Conservation (phyloP, 805 yeast genomes). For the Ogataea populi-albae region DNA sequence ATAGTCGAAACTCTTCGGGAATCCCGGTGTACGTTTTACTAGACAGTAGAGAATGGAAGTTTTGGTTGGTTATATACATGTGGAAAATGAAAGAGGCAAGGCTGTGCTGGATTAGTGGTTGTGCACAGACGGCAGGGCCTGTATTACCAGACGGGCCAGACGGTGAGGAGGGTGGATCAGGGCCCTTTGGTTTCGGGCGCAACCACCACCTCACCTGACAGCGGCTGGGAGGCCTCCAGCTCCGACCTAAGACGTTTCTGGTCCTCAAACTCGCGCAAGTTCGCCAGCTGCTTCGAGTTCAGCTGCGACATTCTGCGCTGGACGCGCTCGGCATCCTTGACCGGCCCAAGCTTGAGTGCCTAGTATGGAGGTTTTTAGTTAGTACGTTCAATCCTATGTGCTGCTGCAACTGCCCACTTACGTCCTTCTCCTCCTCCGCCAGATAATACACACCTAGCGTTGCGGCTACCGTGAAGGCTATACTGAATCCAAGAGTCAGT, state of each 20-base stretch:
- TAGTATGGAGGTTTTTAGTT: too few species aligned
- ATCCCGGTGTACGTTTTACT: too few species aligned
- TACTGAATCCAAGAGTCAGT: slow-evolving; percentile 62
- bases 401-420: too few species aligned
- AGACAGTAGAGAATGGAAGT: too few species aligned
- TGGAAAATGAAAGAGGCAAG: too few species aligned
- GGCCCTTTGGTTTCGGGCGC: slow-evolving; percentile 33
- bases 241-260: slow-evolving; percentile 60
- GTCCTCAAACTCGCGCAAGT: slow-evolving; percentile 62
- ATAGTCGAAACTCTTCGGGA: too few species aligned
- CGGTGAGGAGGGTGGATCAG: too few species aligned
- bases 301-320: slow-evolving; percentile 39
- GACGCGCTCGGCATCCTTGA: slow-evolving; percentile 72
- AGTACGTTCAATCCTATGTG: too few species aligned
- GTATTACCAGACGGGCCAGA: too few species aligned
- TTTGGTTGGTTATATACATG: too few species aligned
- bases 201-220: slow-evolving; percentile 48
- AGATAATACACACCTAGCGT: slow-evolving; percentile 67
- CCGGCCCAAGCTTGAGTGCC: slow-evolving; percentile 79
- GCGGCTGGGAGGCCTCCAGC: slow-evolving; percentile 60
- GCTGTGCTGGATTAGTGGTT: too few species aligned
- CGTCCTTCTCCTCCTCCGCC: slow-evolving; percentile 67
- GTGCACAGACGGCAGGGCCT: too few species aligned
- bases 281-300: slow-evolving; percentile 44
- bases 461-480: slow-evolving; percentile 54